phyloP scores from a whole-genome alignment of 2,329 filamentous ascomycete genomes.

The Thelonectria discophora region DNA sequence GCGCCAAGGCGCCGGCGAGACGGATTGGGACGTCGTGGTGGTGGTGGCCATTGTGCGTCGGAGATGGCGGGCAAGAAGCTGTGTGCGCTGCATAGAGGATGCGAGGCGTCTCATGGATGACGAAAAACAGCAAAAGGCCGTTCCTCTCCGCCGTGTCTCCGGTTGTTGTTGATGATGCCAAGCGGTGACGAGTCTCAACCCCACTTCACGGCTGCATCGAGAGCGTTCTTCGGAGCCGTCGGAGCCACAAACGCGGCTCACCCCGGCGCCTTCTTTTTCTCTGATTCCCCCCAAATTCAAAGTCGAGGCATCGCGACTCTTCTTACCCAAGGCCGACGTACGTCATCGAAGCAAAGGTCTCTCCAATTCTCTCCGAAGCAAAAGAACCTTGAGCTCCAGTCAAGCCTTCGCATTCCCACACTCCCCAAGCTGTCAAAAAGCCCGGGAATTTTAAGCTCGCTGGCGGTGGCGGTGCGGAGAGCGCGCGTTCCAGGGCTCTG shows the following conservation, averaged over 20 bases:
- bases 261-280: too few relatives aligned
- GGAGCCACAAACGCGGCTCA: background rate
- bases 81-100: constrained; percentile 37
- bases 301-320: too few relatives aligned
- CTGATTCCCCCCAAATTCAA: too few relatives aligned
- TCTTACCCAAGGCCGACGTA: too few relatives aligned
- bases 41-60: constrained; percentile 42
- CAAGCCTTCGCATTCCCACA: too few relatives aligned
- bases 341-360: too few relatives aligned
- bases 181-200: constrained; percentile 7
- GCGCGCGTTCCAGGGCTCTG: background rate
- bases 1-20: constrained; percentile 61
- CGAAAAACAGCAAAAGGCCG: background rate
- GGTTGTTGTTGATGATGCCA: constrained; percentile 13
- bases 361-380: too few relatives aligned
- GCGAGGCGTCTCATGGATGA: constrained; percentile 33
- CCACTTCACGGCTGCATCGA: constrained; percentile 14
- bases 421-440: too few relatives aligned
- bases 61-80: constrained; percentile 43
- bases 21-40: too few relatives aligned
- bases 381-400: too few relatives aligned
- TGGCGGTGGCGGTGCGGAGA: too few relatives aligned
- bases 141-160: background rate
- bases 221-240: constrained; percentile 5
- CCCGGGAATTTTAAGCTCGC: too few relatives aligned